A percentile compares a stretch with the other conserved stretches of the same genome.
Conservation (phyloP, 1,284 basidiomycete species). For the Leccinum colubrinum region DNA sequence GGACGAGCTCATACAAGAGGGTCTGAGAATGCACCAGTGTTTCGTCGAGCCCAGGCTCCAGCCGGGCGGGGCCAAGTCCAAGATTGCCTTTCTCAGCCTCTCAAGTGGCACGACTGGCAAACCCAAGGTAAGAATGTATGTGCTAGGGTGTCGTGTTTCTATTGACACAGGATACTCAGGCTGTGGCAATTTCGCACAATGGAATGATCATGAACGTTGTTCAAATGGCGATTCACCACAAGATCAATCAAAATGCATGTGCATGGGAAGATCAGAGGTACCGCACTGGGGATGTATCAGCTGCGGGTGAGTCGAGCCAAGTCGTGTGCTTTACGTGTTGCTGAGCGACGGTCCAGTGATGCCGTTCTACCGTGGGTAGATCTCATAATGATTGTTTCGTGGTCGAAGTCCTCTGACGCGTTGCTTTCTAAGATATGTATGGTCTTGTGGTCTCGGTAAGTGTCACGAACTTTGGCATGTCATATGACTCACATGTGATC, state of each 20-base stretch:
- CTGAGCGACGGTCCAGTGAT: slow-evolving; percentile 24
- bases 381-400: neutral
- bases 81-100: slow-evolving; percentile 50
- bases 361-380: slow-evolving; percentile 37
- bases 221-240: slow-evolving; percentile 49
- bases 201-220: slow-evolving; percentile 57
- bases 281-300: slow-evolving; percentile 53
- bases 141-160: neutral
- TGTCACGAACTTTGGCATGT: slow-evolving; percentile 2
- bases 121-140: slow-evolving; percentile 45
- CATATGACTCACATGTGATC: slow-evolving; percentile 7
- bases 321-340: neutral
- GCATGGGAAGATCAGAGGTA: slow-evolving; percentile 41
- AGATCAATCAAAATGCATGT: slow-evolving; percentile 39
- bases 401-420: slow-evolving; percentile 13
- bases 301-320: slow-evolving; percentile 41
- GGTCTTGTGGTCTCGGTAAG: slow-evolving; percentile 62
- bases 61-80: slow-evolving; percentile 63
- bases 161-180: slow-evolving; percentile 34
- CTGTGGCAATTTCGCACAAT: slow-evolving; percentile 64
- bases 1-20: slow-evolving; percentile 38
- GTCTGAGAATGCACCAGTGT: slow-evolving; percentile 31
- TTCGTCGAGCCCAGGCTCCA: slow-evolving; percentile 37
- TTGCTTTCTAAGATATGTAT: slow-evolving; percentile 57
- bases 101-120: slow-evolving; percentile 64